phyloP scores from a whole-genome alignment of 2,329 filamentous ascomycete species.

The Cercospora sojina region DNA sequence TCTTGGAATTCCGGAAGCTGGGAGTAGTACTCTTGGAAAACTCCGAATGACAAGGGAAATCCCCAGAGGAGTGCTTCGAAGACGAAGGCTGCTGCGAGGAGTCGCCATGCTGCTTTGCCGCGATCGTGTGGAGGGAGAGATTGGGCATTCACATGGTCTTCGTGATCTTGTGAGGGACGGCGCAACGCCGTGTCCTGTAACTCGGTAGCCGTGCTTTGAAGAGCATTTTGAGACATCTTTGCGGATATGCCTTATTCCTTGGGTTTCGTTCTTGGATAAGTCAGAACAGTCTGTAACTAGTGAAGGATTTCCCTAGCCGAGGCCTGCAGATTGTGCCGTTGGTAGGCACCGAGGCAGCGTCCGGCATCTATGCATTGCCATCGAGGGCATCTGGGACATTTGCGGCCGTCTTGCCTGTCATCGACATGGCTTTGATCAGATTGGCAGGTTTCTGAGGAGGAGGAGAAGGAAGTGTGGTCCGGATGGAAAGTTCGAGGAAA shows the following conservation, averaged over 20 bases:
- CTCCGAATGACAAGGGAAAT: conserved; percentile 62
- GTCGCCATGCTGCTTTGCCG: not conserved
- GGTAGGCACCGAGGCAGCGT: not conserved
- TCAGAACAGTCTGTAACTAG: not conserved
- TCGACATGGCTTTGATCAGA: no score
- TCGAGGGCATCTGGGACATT: no score
- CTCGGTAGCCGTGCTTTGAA: not conserved
- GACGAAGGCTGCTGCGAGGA: not conserved
- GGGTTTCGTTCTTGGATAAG: not conserved
- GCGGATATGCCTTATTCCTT: not conserved
- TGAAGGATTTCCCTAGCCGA: not conserved
- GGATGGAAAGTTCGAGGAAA: no score
- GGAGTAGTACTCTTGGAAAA: conserved; percentile 70
- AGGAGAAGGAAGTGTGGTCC: no score
- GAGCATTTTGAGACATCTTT: not conserved
- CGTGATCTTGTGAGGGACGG: not conserved
- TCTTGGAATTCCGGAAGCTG: conserved; percentile 58
- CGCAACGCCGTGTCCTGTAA: not conserved
- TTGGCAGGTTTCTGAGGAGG: no score
- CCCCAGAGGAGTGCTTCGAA: not conserved
- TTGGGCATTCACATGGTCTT: not conserved
- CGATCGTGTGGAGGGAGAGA: not conserved
- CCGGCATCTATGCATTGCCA: not conserved
- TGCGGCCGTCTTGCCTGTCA: no score
- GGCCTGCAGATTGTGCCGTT: not conserved